Conservation (phyloP, 257 asterid genomes). For the Solanum etuberosum region DNA sequence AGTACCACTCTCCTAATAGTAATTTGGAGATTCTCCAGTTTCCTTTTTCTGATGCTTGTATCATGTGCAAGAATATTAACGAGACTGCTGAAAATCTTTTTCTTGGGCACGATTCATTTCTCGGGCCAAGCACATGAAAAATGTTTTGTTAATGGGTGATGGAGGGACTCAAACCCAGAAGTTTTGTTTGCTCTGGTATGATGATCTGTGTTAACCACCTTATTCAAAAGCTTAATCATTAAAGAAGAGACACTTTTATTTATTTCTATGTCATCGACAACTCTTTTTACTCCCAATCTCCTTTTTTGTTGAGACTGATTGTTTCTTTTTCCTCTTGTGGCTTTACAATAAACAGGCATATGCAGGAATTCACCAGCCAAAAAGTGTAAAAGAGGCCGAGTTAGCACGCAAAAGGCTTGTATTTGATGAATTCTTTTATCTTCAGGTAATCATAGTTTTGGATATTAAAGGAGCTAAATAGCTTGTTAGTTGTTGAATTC, state of each 20-base stretch:
- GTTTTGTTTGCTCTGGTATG: neutral
- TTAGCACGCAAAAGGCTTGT: conserved; percentile 90
- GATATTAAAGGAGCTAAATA: neutral
- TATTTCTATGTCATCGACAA: neutral
- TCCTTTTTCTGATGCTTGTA: neutral
- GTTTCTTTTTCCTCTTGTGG: neutral
- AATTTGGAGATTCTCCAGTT: neutral
- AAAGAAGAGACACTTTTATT: neutral
- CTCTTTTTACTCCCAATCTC: neutral
- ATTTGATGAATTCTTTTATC: conserved; percentile 93
- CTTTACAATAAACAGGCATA: conserved; percentile 55
- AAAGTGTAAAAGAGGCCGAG: conserved; percentile 57
- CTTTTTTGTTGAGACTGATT: neutral
- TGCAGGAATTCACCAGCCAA: conserved; percentile 84
- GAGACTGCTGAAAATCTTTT: neutral
- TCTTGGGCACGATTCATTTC: neutral
- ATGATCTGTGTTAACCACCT: neutral
- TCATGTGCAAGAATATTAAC: neutral
- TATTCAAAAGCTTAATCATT: neutral
- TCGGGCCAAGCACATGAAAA: neutral
- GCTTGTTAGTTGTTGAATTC: neutral
- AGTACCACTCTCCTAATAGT: neutral
- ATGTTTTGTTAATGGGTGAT: neutral
- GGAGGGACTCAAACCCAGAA: neutral
- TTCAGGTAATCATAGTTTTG: conserved; percentile 48